phyloP scores from a whole-genome alignment of 2,329 filamentous ascomycete species.

The Aspergillus jensenii region DNA sequence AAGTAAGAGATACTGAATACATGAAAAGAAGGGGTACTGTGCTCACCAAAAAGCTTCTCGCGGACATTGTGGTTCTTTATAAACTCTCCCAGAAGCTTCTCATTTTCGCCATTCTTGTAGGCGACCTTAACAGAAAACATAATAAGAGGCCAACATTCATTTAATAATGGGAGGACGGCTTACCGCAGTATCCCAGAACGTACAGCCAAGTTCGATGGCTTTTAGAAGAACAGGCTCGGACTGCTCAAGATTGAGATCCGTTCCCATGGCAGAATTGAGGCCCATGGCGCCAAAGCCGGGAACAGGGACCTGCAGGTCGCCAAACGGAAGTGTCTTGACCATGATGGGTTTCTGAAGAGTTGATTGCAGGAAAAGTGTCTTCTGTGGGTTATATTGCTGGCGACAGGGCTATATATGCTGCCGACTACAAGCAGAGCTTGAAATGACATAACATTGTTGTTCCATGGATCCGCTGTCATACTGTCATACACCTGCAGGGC shows the following conservation, averaged over 20 bases:
- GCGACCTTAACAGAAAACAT: slow-evolving; percentile 35
- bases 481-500: too few species aligned
- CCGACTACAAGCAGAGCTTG: too few species aligned
- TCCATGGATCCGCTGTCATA: too few species aligned
- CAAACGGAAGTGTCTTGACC: slow-evolving; percentile 46
- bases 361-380: too few species aligned
- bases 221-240: slow-evolving; percentile 53
- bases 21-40: too few species aligned
- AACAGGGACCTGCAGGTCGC: slow-evolving; percentile 37
- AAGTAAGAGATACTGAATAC: neutral
- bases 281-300: slow-evolving; percentile 55
- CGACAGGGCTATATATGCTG: too few species aligned
- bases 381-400: too few species aligned
- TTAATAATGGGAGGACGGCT: slow-evolving; percentile 11
- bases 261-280: slow-evolving; percentile 46
- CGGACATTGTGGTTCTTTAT: slow-evolving; percentile 52
- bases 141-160: neutral
- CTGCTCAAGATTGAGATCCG: slow-evolving; percentile 44
- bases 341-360: slow-evolving; percentile 21
- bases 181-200: slow-evolving; percentile 49
- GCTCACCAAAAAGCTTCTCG: slow-evolving; percentile 38
- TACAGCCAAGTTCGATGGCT: slow-evolving; percentile 49
- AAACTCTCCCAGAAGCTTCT: slow-evolving; percentile 52
- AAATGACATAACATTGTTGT: too few species aligned
- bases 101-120: slow-evolving; percentile 50